A percentile compares a stretch with the other conserved stretches of the same genome.
Evolutionary conservation across 805 yeast species (phyloP).

Genomic region (Candida boidinii): DNA sequence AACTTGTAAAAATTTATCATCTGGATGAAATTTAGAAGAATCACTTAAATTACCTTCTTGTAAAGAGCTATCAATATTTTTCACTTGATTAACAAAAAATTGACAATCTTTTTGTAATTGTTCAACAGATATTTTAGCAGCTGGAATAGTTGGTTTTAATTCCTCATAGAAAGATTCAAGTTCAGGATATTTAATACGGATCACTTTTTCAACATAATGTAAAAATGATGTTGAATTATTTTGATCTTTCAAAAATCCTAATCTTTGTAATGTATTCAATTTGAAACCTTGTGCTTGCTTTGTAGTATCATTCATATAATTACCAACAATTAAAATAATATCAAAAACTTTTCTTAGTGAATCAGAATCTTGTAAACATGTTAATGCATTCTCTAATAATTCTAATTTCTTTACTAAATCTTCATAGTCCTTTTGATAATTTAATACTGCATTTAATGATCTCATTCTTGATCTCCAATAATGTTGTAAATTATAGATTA

Average conservation of each 20-base stretch:
- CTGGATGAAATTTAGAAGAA: slow-evolving; percentile 70
- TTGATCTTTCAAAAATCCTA: slow-evolving; percentile 86
- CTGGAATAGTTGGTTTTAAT: slow-evolving; percentile 44
- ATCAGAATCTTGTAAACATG: slow-evolving; percentile 54
- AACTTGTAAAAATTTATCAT: slow-evolving; percentile 57
- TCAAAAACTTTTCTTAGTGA: slow-evolving; percentile 68
- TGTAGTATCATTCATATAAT: slow-evolving; percentile 89
- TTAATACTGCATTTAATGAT: slow-evolving; percentile 61
- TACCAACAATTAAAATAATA: slow-evolving; percentile 85
- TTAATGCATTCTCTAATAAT: slow-evolving; percentile 65
- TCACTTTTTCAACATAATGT: slow-evolving; percentile 84
- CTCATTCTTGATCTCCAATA: slow-evolving; percentile 93
- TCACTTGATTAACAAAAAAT: slow-evolving; percentile 50
- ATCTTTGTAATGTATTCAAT: slow-evolving; percentile 78
- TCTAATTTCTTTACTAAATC: slow-evolving; percentile 63
- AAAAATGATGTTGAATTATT: slow-evolving; percentile 80
- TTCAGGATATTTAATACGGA: slow-evolving; percentile 80
- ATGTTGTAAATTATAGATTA: slow-evolving; percentile 73
- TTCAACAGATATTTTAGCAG: slow-evolving; percentile 73
- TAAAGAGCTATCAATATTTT: slow-evolving; percentile 65
- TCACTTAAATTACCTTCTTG: slow-evolving; percentile 83
- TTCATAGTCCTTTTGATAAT: slow-evolving; percentile 70
- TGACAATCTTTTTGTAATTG: slow-evolving; percentile 68
- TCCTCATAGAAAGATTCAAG: slow-evolving; percentile 71
- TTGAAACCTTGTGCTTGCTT: slow-evolving; percentile 93